These are phyloP conservation scores for Reticulascus tulasneorum DNA, from an alignment of 2,329 filamentous ascomycete genomes.

Conservation along the genomic window DNA sequence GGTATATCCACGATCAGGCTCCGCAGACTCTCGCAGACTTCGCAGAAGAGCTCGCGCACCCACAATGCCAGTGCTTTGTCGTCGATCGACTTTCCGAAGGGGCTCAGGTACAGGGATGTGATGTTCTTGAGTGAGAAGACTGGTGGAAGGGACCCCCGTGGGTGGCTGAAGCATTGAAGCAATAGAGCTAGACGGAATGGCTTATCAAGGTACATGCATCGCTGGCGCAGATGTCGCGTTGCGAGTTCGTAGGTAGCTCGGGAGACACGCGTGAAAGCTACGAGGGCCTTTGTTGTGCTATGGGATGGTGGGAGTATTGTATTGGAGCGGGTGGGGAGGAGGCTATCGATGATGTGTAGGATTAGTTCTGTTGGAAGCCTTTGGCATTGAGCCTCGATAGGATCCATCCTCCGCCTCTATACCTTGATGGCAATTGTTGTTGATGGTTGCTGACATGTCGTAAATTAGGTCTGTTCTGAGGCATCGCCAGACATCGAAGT, in stretches of 20 bases:
- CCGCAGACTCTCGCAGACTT: conserved; percentile 33
- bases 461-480: no score
- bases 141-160: background rate
- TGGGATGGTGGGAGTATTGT: conserved; percentile 33
- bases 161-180: conserved; percentile 22
- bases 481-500: no score
- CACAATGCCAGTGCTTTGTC: conserved; percentile 34
- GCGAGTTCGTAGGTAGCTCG: conserved; percentile 36
- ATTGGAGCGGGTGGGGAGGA: conserved; percentile 25
- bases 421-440: no score
- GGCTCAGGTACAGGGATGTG: conserved; percentile 36
- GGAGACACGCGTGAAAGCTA: conserved; percentile 39
- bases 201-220: conserved; percentile 42
- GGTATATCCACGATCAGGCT: conserved; percentile 46
- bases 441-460: no score
- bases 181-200: conserved; percentile 28
- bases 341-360: conserved; percentile 29
- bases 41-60: conserved; percentile 38
- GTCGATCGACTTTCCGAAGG: conserved; percentile 31
- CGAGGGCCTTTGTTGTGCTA: conserved; percentile 36
- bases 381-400: background rate
- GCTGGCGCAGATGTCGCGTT: conserved; percentile 36
- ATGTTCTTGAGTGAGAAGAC: conserved; percentile 26
- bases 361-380: conserved; percentile 30
- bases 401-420: no score